phyloP scores from a whole-genome alignment of 2,329 filamentous ascomycete genomes.

The Colletotrichum aenigma region DNA sequence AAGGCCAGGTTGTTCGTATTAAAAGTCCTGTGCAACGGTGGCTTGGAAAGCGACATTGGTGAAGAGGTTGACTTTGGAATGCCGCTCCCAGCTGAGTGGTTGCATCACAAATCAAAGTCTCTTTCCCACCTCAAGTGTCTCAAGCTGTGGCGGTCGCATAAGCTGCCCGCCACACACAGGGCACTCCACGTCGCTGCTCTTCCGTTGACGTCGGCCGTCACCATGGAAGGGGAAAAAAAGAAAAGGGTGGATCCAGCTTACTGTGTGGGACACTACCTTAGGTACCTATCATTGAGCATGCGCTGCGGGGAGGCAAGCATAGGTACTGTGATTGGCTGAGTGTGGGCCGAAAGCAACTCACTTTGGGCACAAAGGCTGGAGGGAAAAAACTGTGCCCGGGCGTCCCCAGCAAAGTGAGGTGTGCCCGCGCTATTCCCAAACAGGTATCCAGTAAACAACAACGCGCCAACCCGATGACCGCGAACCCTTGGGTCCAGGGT shows the following conservation, averaged over 20 bases:
- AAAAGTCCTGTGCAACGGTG: background rate
- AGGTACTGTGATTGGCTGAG: background rate
- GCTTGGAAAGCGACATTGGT: background rate
- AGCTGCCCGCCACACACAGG: background rate
- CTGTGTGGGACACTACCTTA: too few relatives aligned
- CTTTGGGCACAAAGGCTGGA: background rate
- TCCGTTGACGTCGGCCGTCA: background rate
- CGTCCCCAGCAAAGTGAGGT: background rate
- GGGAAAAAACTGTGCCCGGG: background rate
- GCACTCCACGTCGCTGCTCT: background rate
- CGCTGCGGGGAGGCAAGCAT: background rate
- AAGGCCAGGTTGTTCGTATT: background rate
- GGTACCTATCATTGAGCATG: background rate
- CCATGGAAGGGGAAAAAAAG: background rate
- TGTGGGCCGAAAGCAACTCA: background rate
- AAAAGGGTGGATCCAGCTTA: background rate
- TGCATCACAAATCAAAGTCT: slow-evolving; percentile 15
- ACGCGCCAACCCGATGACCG: slow-evolving; percentile 19
- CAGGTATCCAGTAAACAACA: slow-evolving; percentile 46
- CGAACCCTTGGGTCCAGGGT: slow-evolving; percentile 11
- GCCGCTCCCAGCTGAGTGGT: background rate
- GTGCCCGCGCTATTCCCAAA: slow-evolving; percentile 34
- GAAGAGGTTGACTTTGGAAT: background rate
- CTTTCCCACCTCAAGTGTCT: slow-evolving; percentile 14
- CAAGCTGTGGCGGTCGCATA: background rate